A percentile compares a stretch with the other conserved stretches of the same genome.
phyloP scores from a whole-genome alignment of 1,139 yeast species.

The Blastobotrys apis region DNA sequence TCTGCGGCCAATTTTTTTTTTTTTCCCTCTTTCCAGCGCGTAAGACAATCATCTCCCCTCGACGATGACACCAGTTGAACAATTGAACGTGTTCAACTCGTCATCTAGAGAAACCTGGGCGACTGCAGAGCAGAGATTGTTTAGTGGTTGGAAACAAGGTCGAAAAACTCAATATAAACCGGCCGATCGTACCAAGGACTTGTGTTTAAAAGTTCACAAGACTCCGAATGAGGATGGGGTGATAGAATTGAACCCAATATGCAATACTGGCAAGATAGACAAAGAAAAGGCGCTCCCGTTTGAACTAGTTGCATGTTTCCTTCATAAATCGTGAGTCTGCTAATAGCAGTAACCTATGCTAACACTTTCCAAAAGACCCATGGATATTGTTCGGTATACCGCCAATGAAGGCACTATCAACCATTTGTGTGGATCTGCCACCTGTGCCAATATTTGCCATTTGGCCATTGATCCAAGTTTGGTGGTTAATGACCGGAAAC shows the following conservation, averaged over 20 bases:
- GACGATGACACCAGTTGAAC: neutral
- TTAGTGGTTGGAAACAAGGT: constrained; percentile 6
- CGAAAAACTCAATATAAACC: constrained; percentile 4
- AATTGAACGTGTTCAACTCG: neutral
- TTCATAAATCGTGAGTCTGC: constrained; percentile 3
- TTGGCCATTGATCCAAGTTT: constrained; percentile 1
- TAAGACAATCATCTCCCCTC: too few relatives aligned
- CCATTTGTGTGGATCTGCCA: constrained; percentile 9
- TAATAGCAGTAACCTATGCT: neutral
- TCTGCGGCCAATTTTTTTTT: too few relatives aligned
- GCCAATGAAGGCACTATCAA: neutral
- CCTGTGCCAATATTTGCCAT: constrained; percentile 9
- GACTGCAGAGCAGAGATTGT: constrained; percentile 8
- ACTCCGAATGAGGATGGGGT: constrained; percentile 4
- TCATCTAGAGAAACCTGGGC: constrained; percentile 10
- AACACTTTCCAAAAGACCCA: neutral
- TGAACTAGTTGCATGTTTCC: constrained; percentile 7
- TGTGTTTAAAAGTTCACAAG: constrained; percentile 8
- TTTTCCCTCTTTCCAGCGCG: too few relatives aligned
- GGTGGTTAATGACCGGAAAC: neutral
- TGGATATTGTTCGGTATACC: constrained; percentile 1
- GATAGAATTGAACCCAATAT: constrained; percentile 7
- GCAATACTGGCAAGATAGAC: constrained; percentile 7
- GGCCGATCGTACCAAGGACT: constrained; percentile 1
- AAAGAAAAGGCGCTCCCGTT: constrained; percentile 7